Conservation (phyloP, 2,329 filamentous ascomycete species). For the Balansia obtecta region DNA sequence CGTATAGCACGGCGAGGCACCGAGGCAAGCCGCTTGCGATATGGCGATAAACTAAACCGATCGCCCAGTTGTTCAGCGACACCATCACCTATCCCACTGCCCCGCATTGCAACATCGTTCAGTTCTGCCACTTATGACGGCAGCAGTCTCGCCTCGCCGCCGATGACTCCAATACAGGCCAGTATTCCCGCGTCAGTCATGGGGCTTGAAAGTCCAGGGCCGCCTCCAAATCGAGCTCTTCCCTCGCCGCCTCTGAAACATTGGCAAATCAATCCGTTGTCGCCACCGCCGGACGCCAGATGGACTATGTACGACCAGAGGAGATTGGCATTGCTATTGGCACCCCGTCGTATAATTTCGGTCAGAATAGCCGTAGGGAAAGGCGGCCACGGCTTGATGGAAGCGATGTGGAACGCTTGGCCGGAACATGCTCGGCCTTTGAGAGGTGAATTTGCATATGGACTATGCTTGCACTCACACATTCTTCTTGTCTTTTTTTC, state of each 20-base stretch:
- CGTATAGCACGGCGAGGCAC: neutral
- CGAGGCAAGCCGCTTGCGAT: neutral
- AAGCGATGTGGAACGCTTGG: conserved; percentile 9
- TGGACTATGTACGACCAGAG: neutral
- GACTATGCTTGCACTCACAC: too few relatives aligned
- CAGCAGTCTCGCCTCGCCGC: conserved; percentile 1
- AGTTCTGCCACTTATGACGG: neutral
- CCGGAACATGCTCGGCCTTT: conserved; percentile 5
- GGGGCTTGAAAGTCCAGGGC: conserved; percentile 22
- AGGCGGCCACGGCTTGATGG: conserved; percentile 12
- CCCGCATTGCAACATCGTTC: neutral
- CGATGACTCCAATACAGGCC: conserved; percentile 2
- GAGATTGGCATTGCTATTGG: conserved; percentile 5
- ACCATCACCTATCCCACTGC: neutral
- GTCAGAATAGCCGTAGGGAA: neutral
- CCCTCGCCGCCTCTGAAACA: conserved; percentile 17
- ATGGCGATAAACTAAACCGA: neutral
- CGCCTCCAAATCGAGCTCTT: conserved; percentile 33
- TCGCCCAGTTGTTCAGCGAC: neutral
- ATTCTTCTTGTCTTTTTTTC: too few relatives aligned
- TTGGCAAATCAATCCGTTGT: conserved; percentile 5
- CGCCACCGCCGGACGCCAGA: neutral
- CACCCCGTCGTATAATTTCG: neutral
- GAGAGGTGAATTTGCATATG: neutral
- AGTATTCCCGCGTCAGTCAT: conserved; percentile 8